Evolutionary conservation across 345 rosid species (phyloP).

Genomic region (Ceriops zippeliana): DNA sequence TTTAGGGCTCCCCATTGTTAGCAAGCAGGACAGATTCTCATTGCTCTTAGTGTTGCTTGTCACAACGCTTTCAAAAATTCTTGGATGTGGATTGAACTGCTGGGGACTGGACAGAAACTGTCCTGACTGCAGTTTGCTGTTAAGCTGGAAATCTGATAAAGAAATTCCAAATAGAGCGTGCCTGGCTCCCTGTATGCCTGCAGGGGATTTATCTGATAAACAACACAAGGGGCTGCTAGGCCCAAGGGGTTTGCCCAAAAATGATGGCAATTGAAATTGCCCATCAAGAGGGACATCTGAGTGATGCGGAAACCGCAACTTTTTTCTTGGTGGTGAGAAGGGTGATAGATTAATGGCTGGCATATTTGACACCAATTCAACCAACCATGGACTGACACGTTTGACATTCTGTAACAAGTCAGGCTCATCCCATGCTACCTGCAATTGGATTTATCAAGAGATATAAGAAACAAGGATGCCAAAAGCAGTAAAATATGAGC

Average conservation of each 20-base stretch:
- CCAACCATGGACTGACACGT: slow-evolving; percentile 93
- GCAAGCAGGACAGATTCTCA: slow-evolving; percentile 65
- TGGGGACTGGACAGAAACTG: slow-evolving; percentile 54
- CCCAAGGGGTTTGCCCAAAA: slow-evolving; percentile 58
- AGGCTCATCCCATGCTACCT: slow-evolving; percentile 98
- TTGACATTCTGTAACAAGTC: slow-evolving; percentile 93
- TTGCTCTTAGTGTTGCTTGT: slow-evolving; percentile 31
- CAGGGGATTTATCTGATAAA: slow-evolving; percentile 71
- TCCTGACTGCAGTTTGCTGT: slow-evolving; percentile 54
- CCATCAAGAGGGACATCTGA: slow-evolving; percentile 48
- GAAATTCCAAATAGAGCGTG: slow-evolving; percentile 80
- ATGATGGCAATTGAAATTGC: slow-evolving; percentile 60
- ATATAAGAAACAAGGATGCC: neutral
- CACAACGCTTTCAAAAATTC: slow-evolving; percentile 36
- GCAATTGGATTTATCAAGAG: slow-evolving; percentile 5
- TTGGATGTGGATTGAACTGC: slow-evolving; percentile 41
- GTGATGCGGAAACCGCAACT: slow-evolving; percentile 61
- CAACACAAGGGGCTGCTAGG: slow-evolving; percentile 64
- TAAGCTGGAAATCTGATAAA: slow-evolving; percentile 60
- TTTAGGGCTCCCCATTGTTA: slow-evolving; percentile 62
- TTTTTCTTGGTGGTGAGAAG: slow-evolving; percentile 90
- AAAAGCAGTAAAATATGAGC: neutral
- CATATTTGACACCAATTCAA: slow-evolving; percentile 77
- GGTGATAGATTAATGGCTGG: slow-evolving; percentile 66
- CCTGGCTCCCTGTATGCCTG: slow-evolving; percentile 99